phyloP scores from a whole-genome alignment of 495 filamentous ascomycete species.

The Choiromyces venosus region DNA sequence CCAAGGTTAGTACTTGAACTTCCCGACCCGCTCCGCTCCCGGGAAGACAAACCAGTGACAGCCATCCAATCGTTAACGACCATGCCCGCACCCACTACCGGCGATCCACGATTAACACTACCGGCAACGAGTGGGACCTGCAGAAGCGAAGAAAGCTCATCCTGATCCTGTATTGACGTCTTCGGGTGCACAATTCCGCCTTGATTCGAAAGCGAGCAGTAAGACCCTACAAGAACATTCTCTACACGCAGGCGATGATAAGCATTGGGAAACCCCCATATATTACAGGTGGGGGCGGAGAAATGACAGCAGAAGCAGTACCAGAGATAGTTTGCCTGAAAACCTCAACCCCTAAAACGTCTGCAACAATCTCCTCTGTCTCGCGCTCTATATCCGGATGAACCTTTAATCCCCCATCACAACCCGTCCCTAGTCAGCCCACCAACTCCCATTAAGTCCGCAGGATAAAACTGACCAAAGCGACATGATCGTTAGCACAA shows the following conservation, averaged over 20 bases:
- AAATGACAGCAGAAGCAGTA: not conserved
- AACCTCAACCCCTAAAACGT: constrained; percentile 94
- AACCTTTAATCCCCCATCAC: constrained; percentile 8
- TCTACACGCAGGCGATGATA: constrained; percentile 52
- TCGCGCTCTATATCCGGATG: constrained; percentile 97
- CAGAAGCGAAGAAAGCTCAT: constrained; percentile 86
- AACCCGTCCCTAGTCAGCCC: not conserved
- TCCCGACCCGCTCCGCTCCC: not conserved
- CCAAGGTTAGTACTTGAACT: constrained; percentile 45
- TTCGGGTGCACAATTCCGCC: constrained; percentile 96
- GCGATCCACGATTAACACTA: constrained; percentile 81
- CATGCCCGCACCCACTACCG: constrained; percentile 96
- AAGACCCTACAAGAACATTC: constrained; percentile 90
- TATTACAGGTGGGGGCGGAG: not conserved
- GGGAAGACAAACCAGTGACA: constrained; percentile 46
- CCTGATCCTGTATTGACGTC: constrained; percentile 92
- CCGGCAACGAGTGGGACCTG: constrained; percentile 95
- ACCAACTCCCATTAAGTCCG: not conserved
- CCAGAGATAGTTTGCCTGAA: constrained; percentile 82
- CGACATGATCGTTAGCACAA: constrained; percentile 92
- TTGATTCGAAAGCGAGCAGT: constrained; percentile 94
- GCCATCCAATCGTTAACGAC: constrained; percentile 99
- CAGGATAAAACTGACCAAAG: constrained; percentile 54
- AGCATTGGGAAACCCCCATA: not conserved
- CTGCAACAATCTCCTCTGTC: constrained; percentile 91